phyloP scores from a whole-genome alignment of 2,329 filamentous ascomycete species.

The Teratosphaeria zuluensis region DNA sequence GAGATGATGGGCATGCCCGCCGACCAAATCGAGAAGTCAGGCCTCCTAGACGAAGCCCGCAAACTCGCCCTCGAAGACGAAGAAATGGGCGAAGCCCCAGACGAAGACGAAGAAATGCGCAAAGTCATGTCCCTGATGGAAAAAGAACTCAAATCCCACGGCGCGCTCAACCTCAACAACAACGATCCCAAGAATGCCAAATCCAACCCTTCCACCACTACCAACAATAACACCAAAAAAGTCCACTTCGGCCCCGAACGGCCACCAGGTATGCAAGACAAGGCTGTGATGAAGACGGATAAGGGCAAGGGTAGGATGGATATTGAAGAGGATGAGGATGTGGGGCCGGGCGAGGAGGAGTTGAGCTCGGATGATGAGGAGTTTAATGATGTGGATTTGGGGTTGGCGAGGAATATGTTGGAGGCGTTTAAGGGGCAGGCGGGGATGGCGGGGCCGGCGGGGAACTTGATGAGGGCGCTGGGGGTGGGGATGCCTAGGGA shows the following conservation, averaged over 20 bases:
- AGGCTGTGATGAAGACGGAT: constrained; percentile 5
- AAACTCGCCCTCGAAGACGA: constrained; percentile 30
- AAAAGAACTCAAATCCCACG: constrained; percentile 58
- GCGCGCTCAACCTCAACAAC: constrained; percentile 43
- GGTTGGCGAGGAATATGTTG: constrained; percentile 79
- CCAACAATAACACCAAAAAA: constrained; percentile 5
- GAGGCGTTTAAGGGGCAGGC: constrained; percentile 88
- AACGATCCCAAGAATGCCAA: constrained; percentile 18
- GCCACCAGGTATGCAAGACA: constrained; percentile 15
- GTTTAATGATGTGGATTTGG: constrained; percentile 71
- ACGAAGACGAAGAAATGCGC: constrained; percentile 53
- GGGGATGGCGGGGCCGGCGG: constrained; percentile 73
- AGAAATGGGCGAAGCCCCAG: constrained; percentile 33
- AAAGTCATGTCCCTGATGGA: constrained; percentile 62
- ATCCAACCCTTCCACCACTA: constrained; percentile 7
- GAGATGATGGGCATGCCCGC: constrained; percentile 72
- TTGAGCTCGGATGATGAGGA: constrained; percentile 35
- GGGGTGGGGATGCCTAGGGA: constrained; percentile 73
- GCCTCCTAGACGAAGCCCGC: constrained; percentile 26
- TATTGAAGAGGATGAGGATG: constrained; percentile 29
- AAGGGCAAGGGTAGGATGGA: constrained; percentile 11
- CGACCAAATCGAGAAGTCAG: constrained; percentile 24
- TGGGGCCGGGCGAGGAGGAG: constrained; percentile 25
- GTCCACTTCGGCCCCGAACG: constrained; percentile 20
- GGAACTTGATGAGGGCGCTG: constrained; percentile 81